Conservation (phyloP, 1,284 basidiomycete genomes). For the Ganoderma sinense region DNA sequence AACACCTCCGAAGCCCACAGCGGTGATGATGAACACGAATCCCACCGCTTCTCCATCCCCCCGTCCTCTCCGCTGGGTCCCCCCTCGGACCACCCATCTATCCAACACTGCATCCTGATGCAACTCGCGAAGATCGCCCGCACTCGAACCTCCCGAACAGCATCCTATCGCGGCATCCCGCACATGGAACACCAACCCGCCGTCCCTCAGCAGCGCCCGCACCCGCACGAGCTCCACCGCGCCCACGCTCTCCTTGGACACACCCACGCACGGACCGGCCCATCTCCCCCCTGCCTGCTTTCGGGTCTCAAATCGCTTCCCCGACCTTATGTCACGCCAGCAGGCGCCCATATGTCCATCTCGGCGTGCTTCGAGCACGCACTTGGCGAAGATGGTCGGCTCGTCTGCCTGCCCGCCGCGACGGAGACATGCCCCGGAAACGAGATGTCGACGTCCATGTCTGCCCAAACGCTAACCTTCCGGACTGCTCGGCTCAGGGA, state of each 20-base stretch:
- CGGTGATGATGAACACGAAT: neutral
- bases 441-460: neutral
- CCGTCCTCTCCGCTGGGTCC: neutral
- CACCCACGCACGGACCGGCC: conserved; percentile 4
- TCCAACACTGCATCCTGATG: neutral
- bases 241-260: neutral
- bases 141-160: neutral
- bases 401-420: neutral
- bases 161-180: neutral
- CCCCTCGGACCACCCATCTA: neutral
- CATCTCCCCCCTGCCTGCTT: neutral
- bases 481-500: too few species aligned
- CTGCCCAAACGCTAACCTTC: too few species aligned
- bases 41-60: neutral
- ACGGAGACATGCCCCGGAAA: neutral
- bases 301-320: neutral
- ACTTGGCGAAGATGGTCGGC: neutral
- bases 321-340: neutral
- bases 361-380: neutral
- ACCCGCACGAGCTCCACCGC: neutral
- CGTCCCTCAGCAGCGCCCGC: neutral
- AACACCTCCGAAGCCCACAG: neutral
- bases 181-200: neutral
- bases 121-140: neutral
- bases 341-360: neutral